Evolutionary conservation across 169 alveolate species (phyloP).

Genomic region (Neospora caninum): DNA sequence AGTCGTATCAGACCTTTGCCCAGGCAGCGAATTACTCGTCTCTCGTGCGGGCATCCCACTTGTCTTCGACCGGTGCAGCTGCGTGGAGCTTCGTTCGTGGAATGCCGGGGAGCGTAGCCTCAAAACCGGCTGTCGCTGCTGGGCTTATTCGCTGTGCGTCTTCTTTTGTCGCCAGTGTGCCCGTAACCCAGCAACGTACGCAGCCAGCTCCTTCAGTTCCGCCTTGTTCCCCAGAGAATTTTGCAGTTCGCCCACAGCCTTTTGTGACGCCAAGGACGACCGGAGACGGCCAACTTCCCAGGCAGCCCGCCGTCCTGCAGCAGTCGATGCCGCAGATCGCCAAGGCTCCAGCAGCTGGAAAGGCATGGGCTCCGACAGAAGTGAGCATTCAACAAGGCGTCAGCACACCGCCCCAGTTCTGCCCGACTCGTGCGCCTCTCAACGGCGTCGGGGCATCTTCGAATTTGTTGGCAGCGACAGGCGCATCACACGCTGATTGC

Average conservation of each 20-base stretch:
- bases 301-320: slow-evolving; percentile 3
- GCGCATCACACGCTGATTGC: neutral
- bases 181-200: neutral
- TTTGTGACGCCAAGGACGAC: neutral
- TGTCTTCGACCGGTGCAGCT: neutral
- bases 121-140: neutral
- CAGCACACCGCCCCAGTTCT: neutral
- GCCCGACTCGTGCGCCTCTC: neutral
- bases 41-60: neutral
- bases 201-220: neutral
- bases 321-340: slow-evolving; percentile 2
- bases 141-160: neutral
- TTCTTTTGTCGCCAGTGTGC: neutral
- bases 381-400: neutral
- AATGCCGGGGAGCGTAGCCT: neutral
- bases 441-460: neutral
- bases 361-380: neutral
- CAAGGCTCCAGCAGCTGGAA: neutral
- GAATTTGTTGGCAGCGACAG: neutral
- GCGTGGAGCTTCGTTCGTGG: neutral
- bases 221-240: neutral
- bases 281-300: neutral
- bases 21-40: neutral
- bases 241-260: neutral
- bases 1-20: neutral